These are phyloP conservation scores for Tuber brumale DNA, from an alignment of 495 filamentous ascomycete species.

Conservation along the genomic window DNA sequence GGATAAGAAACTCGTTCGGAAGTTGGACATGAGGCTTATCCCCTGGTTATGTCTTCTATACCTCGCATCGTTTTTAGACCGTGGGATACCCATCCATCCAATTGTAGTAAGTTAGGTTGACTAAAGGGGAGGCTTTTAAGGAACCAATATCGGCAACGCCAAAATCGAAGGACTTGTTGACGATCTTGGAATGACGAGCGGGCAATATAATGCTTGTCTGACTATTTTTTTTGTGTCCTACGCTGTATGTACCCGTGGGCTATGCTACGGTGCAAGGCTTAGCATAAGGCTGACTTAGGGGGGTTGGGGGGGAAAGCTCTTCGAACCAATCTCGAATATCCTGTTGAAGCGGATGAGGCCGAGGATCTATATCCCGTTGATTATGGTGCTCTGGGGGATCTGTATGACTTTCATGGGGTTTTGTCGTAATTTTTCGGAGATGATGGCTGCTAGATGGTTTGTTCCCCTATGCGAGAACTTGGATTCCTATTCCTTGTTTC, in stretches of 20 bases:
- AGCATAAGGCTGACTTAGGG: conserved; percentile 11
- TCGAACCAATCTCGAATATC: conserved; percentile 83
- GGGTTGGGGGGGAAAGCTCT: conserved; percentile 44
- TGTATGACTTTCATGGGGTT: conserved; percentile 82
- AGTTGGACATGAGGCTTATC: conserved; percentile 63
- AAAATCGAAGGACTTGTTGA: conserved; percentile 67
- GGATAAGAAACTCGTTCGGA: conserved; percentile 63
- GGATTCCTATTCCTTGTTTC: neutral
- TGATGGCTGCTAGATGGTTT: conserved; percentile 70
- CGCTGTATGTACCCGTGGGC: conserved; percentile 40
- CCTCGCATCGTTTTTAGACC: conserved; percentile 75
- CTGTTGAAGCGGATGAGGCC: conserved; percentile 70
- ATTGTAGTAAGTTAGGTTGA: neutral
- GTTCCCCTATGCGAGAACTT: neutral
- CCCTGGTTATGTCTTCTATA: conserved; percentile 74
- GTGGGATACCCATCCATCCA: conserved; percentile 42
- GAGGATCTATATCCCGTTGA: conserved; percentile 58
- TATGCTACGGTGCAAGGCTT: neutral
- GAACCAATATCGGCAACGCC: conserved; percentile 77
- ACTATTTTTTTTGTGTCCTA: conserved; percentile 93
- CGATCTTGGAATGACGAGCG: conserved; percentile 57
- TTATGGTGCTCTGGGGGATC: conserved; percentile 56
- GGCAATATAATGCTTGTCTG: conserved; percentile 70
- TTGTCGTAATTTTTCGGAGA: conserved; percentile 65
- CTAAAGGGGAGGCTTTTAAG: conserved; percentile 12